Evolutionary conservation across 139 green algal species (phyloP), one percentile per base, ranked within the genome.

Genomic region (Chlamydomonas eustigma): DNA sequence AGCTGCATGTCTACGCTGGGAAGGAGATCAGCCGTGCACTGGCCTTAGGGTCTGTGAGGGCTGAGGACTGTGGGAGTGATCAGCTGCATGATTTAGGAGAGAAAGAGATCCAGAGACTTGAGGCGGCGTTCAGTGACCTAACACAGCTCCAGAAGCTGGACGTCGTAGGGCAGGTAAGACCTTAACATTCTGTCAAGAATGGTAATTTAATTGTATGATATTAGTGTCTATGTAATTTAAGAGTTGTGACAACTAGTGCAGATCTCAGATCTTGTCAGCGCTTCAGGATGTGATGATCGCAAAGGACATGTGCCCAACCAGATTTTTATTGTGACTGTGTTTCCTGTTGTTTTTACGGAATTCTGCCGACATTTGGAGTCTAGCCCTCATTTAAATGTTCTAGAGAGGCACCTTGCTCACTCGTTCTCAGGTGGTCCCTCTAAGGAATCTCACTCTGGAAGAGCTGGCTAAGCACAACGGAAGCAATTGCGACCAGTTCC

Each of bases 391-490:
- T n/a, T n/a, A n/a, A n/a, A n/a, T n/a, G n/a, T n/a, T n/a, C n/a
- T n/a, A n/a, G n/a, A n/a, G n/a, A n/a, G n/a, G n/a, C n/a, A n/a
- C n/a, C n/a, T n/a, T n/a, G n/a, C n/a, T n/a, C n/a, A n/a, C n/a
- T n/a, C n/a, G 12, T 68, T 25, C 3, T 5, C 65, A 94, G 87
- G 67, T 95, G 4, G 88, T 94, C 25, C 83, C 88, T 1, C 64
- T 76, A 12, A 80, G 79, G 25, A 8, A 83, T 51, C 33, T 97
- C 39, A 93, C 83, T 0, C 51, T 83, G 1, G 51, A 87, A 39
- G 52, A 95, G 86, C 80, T 97, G 51, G 83, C 73, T 1, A 2
- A 50, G 36, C 86, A 93, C 67, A 81, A 92, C 68, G 92, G 92
- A 63, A 75, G 25, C 1, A 72, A 92, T 37, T n/a, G n/a, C n/a